phyloP scores from a whole-genome alignment of 176 grass and related monocot genomes.

The Poa pratensis region DNA sequence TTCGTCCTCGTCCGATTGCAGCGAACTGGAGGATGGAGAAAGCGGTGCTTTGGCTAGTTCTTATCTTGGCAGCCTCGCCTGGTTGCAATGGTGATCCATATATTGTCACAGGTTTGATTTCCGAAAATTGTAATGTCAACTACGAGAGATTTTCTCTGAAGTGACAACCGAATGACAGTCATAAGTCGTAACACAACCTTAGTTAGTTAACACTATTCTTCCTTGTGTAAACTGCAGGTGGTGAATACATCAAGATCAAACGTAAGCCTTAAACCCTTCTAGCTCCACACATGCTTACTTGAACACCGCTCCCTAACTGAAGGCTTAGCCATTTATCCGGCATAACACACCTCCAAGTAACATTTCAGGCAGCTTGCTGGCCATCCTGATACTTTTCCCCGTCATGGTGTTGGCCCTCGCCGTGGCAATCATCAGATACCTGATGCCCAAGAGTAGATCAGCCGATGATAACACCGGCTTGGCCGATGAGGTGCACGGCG shows the following conservation, averaged over 20 bases:
- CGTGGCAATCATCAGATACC: constrained; percentile 35
- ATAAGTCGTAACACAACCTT: not conserved
- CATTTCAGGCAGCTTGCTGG: constrained; percentile 44
- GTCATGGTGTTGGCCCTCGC: constrained; percentile 28
- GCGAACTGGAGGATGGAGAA: constrained; percentile 29
- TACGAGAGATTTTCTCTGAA: not conserved
- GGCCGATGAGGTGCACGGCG: constrained; percentile 34
- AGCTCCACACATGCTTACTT: not conserved
- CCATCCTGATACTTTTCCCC: constrained; percentile 19
- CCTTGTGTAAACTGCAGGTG: constrained; percentile 37
- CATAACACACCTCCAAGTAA: not conserved
- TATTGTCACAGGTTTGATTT: constrained; percentile 38
- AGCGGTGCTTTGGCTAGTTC: not conserved
- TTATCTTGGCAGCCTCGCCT: not conserved
- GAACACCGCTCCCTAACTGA: not conserved
- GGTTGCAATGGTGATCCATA: constrained; percentile 34
- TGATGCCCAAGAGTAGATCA: constrained; percentile 26
- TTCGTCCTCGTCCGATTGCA: constrained; percentile 25
- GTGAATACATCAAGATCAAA: constrained; percentile 52
- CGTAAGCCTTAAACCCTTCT: constrained; percentile 24
- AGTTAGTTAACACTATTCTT: constrained; percentile 24
- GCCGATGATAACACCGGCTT: not conserved
- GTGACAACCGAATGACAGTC: not conserved
- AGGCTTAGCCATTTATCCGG: not conserved
- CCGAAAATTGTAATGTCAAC: not conserved